phyloP scores from a whole-genome alignment of 2,329 filamentous ascomycete genomes.

The Colletotrichum tropicale region DNA sequence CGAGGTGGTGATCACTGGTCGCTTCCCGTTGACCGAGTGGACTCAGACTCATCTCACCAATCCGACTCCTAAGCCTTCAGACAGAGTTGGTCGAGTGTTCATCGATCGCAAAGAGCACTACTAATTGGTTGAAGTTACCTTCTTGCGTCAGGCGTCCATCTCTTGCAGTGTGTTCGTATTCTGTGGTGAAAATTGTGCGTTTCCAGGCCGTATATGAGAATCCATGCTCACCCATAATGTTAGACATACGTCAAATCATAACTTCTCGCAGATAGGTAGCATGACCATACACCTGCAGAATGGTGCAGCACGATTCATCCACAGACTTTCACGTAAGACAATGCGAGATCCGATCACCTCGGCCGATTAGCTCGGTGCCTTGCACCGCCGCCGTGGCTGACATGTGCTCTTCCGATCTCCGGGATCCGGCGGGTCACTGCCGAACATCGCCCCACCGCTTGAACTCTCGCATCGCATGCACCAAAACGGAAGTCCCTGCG shows the following conservation, averaged over 20 bases:
- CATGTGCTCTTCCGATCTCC: neutral
- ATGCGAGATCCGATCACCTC: neutral
- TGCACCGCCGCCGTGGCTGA: neutral
- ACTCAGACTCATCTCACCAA: neutral
- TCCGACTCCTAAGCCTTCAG: neutral
- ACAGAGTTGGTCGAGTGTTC: neutral
- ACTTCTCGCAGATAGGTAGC: neutral
- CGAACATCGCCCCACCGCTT: neutral
- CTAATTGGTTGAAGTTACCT: neutral
- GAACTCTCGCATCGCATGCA: neutral
- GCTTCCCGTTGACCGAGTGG: neutral
- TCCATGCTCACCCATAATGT: rapidly evolving
- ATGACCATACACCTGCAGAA: neutral
- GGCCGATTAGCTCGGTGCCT: neutral
- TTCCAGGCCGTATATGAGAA: rapidly evolving
- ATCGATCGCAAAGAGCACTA: neutral
- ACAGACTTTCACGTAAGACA: neutral
- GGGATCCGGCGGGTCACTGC: neutral
- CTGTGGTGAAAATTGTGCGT: neutral
- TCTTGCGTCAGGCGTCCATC: neutral
- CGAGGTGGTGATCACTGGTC: neutral
- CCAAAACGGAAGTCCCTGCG: neutral
- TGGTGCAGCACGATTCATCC: neutral
- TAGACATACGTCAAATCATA: rapidly evolving
- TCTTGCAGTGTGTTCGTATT: neutral